Base-by-base conservation (phyloP, 441 rosid species). In the Geranium incanum region DNA sequence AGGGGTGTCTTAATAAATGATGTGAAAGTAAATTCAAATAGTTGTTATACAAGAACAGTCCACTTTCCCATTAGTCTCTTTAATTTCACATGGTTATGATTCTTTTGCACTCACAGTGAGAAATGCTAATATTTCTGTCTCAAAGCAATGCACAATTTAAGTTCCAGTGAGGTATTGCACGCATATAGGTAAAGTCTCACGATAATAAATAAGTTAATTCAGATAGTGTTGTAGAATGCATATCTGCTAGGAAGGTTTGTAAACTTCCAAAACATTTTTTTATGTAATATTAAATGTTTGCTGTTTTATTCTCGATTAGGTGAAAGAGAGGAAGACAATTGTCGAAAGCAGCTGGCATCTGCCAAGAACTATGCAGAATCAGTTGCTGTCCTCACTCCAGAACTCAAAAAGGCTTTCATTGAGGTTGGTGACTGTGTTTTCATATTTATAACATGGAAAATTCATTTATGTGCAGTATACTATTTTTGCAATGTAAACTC, bases 341-440 rank as follows among this genome's bases (percentile, higher is more conserved):
- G 69, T 76, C 86, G 82, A 75, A 70, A 71, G 70, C 84, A 73
- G 72, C 89, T 95, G 41, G 75, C 84, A 76, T 81, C 83, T 76
- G 97, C 97, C 72, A 95, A 95, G 86, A 84, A 79, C 77, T 72
- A 80, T 70, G 97, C 99, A 72, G 99, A 95, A 81, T 85, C 95
- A 62, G 77, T 92, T 75, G 87, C 96, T 21, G 38, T 72, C 67
- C 87, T 95, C 70, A 92, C 97, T 74, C 91, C 97, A 57, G 91
- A 88, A 75, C 94, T 92, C 75, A 86, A 77, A 74, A 84, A 80
- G 81, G 89, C 84, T 63, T 95, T 95, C 78, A 84, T 84, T 75
- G 89, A 92, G 93, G 96, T 90, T 73, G 57, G 85, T 67, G 8
- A 48, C 12, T 64, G 55, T 63, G 67, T 28, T 16, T n/a, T 5